Base-by-base conservation (phyloP, 345 rosid genomes). In the Lumnitzera littorea region DNA sequence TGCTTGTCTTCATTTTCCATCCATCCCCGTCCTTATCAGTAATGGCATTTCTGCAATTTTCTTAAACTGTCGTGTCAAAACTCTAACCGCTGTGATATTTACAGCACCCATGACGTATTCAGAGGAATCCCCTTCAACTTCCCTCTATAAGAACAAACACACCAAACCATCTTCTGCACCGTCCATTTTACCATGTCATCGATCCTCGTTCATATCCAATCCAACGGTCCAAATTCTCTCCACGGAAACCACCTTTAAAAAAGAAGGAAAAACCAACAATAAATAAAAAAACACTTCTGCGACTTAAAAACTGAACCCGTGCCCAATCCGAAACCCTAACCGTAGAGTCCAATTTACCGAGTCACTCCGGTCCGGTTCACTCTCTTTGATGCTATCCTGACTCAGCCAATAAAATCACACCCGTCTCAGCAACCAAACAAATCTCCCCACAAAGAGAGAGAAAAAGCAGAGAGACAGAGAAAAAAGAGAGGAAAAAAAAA, bases 111-210 rank as follows among this genome's bases (percentile, higher is more conserved):
- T 27, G 29, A 27, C 29, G 29, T 27, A 27, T 27, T 27, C 2
- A 27, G 29, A 27, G 2, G 29, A 27, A 4, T 27, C 29, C 29
- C 29, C 29, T 27, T 27, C 29, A 2, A 27, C 29, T 27, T 27
- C 29, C 29, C 67, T 53, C 55, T 66, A 55, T 58, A 50, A 27
- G 69, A 80, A 80, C 78, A 80, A 80, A 77, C 85, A 80, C 85
- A 80, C 15, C 31, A 0, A 57, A 15, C 67, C 13, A 11, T 25
- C 49, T 74, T 74, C 69, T 31, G 24, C 0, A 64, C 79, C 76
- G 74, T 76, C 61, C 72, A 65, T 62, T n/a, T 0, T 0, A 0
- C 53, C 83, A 74, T 46, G 79, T 82, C 78, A 76, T 0, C 63
- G 57, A 76, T 82, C 81, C 76, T 62, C 15, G 65, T 43, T 29